These are phyloP conservation scores for Aspergillus tanneri DNA, from an alignment of 2,329 filamentous ascomycete genomes.

Conservation along the genomic window DNA sequence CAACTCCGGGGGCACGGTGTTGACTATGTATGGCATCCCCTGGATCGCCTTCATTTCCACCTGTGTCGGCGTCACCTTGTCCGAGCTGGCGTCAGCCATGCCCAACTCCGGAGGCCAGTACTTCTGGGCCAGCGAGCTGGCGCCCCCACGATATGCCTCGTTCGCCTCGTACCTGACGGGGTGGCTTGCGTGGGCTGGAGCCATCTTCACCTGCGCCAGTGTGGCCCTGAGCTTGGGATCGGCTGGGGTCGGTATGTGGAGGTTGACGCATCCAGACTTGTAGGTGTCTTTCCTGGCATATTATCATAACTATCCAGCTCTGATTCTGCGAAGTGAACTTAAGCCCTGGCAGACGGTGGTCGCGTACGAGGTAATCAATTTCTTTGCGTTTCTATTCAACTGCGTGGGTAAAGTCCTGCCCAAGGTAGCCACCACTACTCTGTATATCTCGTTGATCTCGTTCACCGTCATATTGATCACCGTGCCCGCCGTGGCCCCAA, in stretches of 20 bases:
- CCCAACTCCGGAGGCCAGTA: constrained; percentile 55
- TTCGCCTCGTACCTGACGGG: constrained; percentile 51
- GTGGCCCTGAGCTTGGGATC: constrained; percentile 51
- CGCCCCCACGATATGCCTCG: constrained; percentile 45
- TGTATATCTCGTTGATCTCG: constrained; percentile 49
- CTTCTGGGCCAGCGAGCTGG: constrained; percentile 52
- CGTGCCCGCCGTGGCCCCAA: constrained; percentile 46
- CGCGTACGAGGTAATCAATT: constrained; percentile 49
- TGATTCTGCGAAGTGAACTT: constrained; percentile 23
- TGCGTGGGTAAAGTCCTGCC: constrained; percentile 40
- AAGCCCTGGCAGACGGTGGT: constrained; percentile 42
- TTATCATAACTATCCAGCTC: no score
- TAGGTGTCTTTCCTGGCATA: constrained; percentile 30
- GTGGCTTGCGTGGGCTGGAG: constrained; percentile 54
- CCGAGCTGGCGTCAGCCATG: constrained; percentile 49
- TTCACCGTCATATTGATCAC: constrained; percentile 52
- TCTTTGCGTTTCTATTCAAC: constrained; percentile 52
- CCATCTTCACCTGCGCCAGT: constrained; percentile 55
- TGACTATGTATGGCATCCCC: constrained; percentile 52
- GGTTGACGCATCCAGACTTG: constrained; percentile 54
- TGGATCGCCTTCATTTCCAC: constrained; percentile 47
- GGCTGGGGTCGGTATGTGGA: constrained; percentile 53
- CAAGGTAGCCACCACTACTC: constrained; percentile 41
- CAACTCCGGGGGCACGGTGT: constrained; percentile 49
- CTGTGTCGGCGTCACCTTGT: constrained; percentile 48